Conservation (phyloP, 2,329 filamentous ascomycete species). For the Ambrosiella beaveri region DNA sequence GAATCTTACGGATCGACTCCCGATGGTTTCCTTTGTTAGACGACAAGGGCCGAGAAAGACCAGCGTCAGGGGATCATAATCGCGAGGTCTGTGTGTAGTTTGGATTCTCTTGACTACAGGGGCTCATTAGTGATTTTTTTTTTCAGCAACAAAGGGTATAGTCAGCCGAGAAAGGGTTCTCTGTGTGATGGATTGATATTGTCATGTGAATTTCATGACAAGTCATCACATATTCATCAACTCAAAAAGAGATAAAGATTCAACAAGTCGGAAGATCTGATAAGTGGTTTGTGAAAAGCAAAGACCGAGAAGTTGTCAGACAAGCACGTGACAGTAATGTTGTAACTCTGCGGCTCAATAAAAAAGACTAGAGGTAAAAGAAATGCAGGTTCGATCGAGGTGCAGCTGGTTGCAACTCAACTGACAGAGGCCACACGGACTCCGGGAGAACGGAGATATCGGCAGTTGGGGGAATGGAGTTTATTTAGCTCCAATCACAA, state of each 20-base stretch:
- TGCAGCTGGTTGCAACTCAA: not conserved
- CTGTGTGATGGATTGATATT: no score
- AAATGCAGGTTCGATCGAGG: no score
- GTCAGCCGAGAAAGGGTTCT: no score
- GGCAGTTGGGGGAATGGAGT: not conserved
- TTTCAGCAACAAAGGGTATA: no score
- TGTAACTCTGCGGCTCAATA: not conserved
- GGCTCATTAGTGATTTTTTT: no score
- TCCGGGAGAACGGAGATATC: not conserved
- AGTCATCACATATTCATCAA: no score
- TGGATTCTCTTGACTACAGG: no score
- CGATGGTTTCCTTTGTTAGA: conserved; percentile 1
- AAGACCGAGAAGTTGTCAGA: not conserved
- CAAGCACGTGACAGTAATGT: not conserved
- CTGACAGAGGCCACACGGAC: not conserved
- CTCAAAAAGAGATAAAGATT: no score
- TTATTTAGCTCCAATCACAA: not conserved
- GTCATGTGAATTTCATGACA: no score
- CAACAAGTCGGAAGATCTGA: no score
- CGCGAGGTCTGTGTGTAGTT: not conserved
- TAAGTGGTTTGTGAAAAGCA: no score
- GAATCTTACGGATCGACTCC: not conserved
- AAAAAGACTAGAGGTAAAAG: not conserved
- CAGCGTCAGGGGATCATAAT: not conserved
- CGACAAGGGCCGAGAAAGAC: not conserved